phyloP scores from a whole-genome alignment of 2,329 filamentous ascomycete genomes.

The Lachnellula occidentalis region DNA sequence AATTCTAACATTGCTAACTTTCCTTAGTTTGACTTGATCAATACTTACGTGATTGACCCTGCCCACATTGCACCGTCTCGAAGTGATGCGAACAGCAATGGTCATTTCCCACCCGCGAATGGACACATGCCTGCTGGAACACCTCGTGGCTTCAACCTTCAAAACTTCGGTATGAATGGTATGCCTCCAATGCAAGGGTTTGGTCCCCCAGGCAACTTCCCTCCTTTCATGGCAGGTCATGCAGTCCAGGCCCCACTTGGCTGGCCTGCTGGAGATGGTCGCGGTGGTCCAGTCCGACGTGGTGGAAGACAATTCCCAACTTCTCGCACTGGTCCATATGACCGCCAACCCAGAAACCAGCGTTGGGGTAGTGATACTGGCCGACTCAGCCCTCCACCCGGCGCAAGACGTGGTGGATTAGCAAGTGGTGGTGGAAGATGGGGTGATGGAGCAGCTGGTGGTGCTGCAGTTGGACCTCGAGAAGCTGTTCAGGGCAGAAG shows the following conservation, averaged over 20 bases:
- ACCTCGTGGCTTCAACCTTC: slow-evolving; percentile 84
- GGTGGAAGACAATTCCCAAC: slow-evolving; percentile 58
- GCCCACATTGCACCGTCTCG: slow-evolving; percentile 90
- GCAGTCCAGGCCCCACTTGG: slow-evolving; percentile 36
- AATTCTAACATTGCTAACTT: slow-evolving; percentile 30
- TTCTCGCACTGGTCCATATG: slow-evolving; percentile 63
- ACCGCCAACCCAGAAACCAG: slow-evolving; percentile 57
- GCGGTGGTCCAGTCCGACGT: slow-evolving; percentile 62
- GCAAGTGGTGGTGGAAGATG: slow-evolving; percentile 53
- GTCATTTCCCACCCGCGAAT: slow-evolving; percentile 81
- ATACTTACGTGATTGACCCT: slow-evolving; percentile 89
- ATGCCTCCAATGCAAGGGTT: slow-evolving; percentile 56
- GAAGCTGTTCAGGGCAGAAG: slow-evolving; percentile 91
- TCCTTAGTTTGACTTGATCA: slow-evolving; percentile 75
- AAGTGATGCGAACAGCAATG: slow-evolving; percentile 91
- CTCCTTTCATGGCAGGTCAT: slow-evolving; percentile 50
- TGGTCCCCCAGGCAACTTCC: slow-evolving; percentile 43
- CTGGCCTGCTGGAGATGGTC: slow-evolving; percentile 46
- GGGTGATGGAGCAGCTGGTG: slow-evolving; percentile 69
- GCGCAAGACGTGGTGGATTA: slow-evolving; percentile 45
- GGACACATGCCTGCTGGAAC: slow-evolving; percentile 75
- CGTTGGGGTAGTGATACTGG: slow-evolving; percentile 42
- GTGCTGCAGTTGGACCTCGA: slow-evolving; percentile 72
- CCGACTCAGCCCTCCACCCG: slow-evolving; percentile 41
- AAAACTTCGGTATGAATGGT: slow-evolving; percentile 59